These are phyloP conservation scores for Colletotrichum graminicola DNA, from an alignment of 2,329 filamentous ascomycete species.

Conservation along the genomic window DNA sequence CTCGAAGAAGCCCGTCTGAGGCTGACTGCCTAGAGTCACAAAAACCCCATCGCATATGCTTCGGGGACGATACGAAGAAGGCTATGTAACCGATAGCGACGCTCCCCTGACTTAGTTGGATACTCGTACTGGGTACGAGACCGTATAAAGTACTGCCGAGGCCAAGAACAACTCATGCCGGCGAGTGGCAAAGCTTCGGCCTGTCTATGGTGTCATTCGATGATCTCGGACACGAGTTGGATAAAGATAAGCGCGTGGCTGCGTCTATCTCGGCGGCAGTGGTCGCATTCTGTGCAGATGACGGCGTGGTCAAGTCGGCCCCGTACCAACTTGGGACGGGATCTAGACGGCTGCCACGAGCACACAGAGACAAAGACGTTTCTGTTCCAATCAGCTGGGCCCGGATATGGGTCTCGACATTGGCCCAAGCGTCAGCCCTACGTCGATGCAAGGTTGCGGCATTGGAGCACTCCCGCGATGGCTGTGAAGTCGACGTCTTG, in stretches of 20 bases:
- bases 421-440: slow-evolving; percentile 34
- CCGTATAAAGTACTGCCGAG: not conserved
- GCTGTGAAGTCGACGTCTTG: not conserved
- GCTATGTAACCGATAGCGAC: not conserved
- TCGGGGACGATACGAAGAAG: not conserved
- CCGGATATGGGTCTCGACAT: slow-evolving; percentile 5
- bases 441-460: slow-evolving; percentile 14
- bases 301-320: slow-evolving; percentile 2
- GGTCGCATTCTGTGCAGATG: slow-evolving; percentile 5
- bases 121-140: not conserved
- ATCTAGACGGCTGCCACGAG: slow-evolving; percentile 9
- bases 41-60: not conserved
- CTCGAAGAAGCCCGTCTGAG: not conserved
- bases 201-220: not conserved
- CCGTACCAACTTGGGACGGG: slow-evolving; percentile 2
- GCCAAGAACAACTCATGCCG: not conserved
- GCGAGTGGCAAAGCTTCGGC: not conserved
- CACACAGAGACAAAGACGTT: slow-evolving; percentile 1
- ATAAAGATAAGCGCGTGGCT: not conserved
- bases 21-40: slow-evolving; percentile 20
- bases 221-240: not conserved
- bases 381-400: not conserved
- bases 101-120: not conserved
- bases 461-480: slow-evolving; percentile 6
- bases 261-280: not conserved